A percentile compares a stretch with the other conserved stretches of the same genome.
phyloP scores from a whole-genome alignment of 2,329 filamentous ascomycete genomes.

The Venturia carpophila region DNA sequence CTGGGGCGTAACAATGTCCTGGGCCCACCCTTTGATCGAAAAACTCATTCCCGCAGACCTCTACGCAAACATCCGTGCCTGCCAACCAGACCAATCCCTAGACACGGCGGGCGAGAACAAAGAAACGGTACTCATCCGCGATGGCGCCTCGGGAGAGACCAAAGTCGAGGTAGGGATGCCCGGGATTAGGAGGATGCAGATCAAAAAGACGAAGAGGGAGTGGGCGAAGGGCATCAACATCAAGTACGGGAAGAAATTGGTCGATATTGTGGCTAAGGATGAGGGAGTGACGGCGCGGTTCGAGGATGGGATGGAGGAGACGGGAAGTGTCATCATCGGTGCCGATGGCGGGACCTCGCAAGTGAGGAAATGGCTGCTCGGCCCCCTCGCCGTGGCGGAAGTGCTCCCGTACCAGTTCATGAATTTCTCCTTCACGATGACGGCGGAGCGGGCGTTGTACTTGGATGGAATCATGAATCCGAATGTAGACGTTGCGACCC shows the following conservation, averaged over 20 bases:
- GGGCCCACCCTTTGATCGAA: conserved; percentile 17
- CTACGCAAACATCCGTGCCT: conserved; percentile 2
- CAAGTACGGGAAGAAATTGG: conserved; percentile 19
- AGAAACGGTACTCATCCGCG: conserved; percentile 16
- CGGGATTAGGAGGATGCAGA: conserved; percentile 16
- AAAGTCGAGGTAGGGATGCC: conserved; percentile 17
- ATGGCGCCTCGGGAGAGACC: conserved; percentile 17
- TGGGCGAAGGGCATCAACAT: conserved; percentile 17
- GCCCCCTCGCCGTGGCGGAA: conserved; percentile 17
- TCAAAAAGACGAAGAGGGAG: conserved; percentile 19
- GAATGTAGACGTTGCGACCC: conserved; percentile 19
- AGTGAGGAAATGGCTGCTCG: conserved; percentile 19
- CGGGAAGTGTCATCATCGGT: conserved; percentile 17
- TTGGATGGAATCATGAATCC: conserved; percentile 19
- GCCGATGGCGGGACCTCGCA: conserved; percentile 16
- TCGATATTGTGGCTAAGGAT: conserved; percentile 12
- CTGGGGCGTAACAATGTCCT: conserved; percentile 18
- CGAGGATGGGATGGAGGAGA: conserved; percentile 18
- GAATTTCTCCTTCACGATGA: conserved; percentile 19
- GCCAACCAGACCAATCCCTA: conserved; percentile 19
- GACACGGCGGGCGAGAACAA: conserved; percentile 15
- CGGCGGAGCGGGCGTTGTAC: conserved; percentile 16
- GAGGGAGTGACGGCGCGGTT: conserved; percentile 18
- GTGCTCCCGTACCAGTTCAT: conserved; percentile 19
- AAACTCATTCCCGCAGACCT: conserved; percentile 16